phyloP scores from a whole-genome alignment of 345 rosid species.

The Pistacia atlantica region DNA sequence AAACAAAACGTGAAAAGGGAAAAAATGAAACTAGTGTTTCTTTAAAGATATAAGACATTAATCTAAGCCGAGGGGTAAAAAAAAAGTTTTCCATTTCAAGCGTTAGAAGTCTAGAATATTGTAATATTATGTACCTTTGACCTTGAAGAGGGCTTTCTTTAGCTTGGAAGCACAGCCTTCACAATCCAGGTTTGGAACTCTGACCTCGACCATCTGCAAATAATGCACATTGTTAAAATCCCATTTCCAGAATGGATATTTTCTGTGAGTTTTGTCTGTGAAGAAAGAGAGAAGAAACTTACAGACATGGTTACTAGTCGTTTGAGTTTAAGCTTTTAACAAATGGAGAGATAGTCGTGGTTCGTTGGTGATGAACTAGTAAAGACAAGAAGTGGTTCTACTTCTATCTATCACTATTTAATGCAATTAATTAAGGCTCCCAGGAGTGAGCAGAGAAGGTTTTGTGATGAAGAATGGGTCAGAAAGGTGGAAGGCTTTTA shows the following conservation, averaged over 20 bases:
- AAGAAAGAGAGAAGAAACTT: constrained; percentile 29
- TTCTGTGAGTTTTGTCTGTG: not conserved
- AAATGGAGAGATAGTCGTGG: not conserved
- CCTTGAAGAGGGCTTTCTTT: constrained; percentile 79
- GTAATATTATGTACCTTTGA: constrained; percentile 59
- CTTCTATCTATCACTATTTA: not conserved
- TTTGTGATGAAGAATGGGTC: not conserved
- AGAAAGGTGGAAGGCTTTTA: constrained; percentile 12
- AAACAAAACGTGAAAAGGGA: no score
- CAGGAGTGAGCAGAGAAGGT: not conserved
- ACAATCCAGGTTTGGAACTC: constrained; percentile 91
- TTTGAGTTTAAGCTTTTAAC: not conserved
- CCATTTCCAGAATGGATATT: not conserved
- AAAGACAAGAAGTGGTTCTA: not conserved
- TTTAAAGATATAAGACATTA: no score
- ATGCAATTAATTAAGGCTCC: not conserved
- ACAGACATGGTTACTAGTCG: constrained; percentile 48
- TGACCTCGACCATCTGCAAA: constrained; percentile 73
- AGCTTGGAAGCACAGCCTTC: constrained; percentile 90
- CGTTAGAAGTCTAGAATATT: no score
- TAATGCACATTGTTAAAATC: constrained; percentile 13
- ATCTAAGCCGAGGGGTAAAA: no score
- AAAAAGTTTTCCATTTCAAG: no score
- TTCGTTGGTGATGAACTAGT: not conserved
- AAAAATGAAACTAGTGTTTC: no score